These are phyloP conservation scores for Pugionium cornutum DNA, from an alignment of 345 rosid species.

Conservation along the genomic window DNA sequence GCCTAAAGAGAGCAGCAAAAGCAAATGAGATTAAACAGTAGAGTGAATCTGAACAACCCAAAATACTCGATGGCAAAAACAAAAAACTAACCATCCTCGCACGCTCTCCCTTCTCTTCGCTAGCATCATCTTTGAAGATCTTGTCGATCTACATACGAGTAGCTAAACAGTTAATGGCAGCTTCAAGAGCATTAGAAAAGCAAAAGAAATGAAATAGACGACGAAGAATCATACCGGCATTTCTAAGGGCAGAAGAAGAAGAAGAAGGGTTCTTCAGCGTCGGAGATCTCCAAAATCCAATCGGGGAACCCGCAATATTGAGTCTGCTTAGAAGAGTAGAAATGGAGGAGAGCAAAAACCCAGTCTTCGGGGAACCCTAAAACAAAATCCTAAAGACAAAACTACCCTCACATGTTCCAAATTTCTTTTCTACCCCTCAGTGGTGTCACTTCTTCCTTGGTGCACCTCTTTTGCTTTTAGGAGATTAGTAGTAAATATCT, in stretches of 20 bases:
- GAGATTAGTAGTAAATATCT: too few relatives aligned
- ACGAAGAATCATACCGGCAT: conserved; percentile 39
- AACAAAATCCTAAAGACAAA: conserved; percentile 19
- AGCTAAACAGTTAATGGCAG: conserved; percentile 2
- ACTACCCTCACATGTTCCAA: conserved; percentile 12
- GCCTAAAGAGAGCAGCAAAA: conserved; percentile 48
- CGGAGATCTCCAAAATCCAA: conserved; percentile 15
- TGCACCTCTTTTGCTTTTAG: background rate
- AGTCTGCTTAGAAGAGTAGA: conserved; percentile 17
- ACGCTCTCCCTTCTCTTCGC: conserved; percentile 92
- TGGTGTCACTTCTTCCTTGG: background rate
- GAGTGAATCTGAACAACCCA: conserved; percentile 36
- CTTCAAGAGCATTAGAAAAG: background rate
- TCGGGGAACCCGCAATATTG: conserved; percentile 1
- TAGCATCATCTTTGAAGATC: conserved; percentile 89
- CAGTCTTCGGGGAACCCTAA: conserved; percentile 39
- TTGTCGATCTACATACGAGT: conserved; percentile 52
- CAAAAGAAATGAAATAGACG: conserved; percentile 13
- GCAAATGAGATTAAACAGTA: conserved; percentile 17
- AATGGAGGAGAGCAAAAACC: conserved; percentile 17
- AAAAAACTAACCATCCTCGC: conserved; percentile 80
- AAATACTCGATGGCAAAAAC: background rate
- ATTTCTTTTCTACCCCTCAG: too few relatives aligned
- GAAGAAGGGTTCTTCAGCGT: background rate
- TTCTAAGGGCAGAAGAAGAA: conserved; percentile 21